These are phyloP conservation scores for Mycotypha africana DNA, from an alignment of 371 early-diverging fungal genomes.

Conservation along the genomic window DNA sequence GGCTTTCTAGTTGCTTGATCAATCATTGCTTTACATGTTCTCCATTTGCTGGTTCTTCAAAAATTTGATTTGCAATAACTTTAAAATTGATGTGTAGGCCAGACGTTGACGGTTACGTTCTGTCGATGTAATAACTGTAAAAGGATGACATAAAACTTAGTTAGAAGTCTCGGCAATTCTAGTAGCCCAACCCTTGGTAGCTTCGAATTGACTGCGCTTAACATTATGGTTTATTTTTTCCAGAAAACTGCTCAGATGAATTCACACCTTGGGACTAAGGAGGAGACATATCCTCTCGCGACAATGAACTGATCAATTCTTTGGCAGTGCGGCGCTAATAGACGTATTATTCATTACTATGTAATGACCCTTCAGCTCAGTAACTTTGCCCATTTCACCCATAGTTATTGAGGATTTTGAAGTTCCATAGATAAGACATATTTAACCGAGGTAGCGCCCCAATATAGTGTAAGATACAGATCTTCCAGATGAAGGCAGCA, in stretches of 20 bases:
- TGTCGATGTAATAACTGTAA: too few species aligned
- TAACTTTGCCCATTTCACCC: too few species aligned
- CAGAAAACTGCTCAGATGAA: constrained; percentile 3
- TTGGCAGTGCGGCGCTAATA: constrained; percentile 4
- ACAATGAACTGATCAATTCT: constrained; percentile 6
- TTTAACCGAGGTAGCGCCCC: constrained; percentile 6
- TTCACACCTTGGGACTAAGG: constrained; percentile 5
- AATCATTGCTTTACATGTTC: too few species aligned
- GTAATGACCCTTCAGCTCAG: too few species aligned
- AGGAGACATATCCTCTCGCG: constrained; percentile 2
- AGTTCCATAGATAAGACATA: constrained; percentile 11
- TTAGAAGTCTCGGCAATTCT: constrained; percentile 2
- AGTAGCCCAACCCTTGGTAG: constrained; percentile 2
- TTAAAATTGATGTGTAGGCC: too few species aligned
- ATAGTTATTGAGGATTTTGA: constrained; percentile 12
- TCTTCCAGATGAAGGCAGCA: constrained; percentile 1
- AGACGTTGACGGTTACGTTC: too few species aligned
- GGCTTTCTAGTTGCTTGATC: too few species aligned
- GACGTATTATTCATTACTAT: constrained; percentile 15
- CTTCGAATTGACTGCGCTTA: constrained; percentile 2
- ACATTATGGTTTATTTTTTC: constrained; percentile 1
- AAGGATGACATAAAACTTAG: too few species aligned
- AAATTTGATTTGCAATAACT: too few species aligned
- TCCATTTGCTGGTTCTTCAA: too few species aligned
- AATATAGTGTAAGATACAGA: constrained; percentile 5